Conservation (phyloP, 441 rosid species). For the Gossypium gossypioides region DNA sequence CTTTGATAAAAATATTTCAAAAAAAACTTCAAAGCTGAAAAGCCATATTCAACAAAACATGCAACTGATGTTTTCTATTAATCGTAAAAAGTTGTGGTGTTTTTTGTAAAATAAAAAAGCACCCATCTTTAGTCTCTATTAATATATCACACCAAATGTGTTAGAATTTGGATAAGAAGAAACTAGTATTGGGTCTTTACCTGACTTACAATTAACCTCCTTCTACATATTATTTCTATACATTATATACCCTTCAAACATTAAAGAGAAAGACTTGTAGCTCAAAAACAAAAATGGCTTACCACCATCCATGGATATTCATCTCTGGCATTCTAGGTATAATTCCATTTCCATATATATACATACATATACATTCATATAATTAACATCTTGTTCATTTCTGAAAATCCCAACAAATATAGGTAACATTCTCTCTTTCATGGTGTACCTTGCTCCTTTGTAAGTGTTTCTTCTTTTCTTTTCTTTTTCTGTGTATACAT, state of each 20-base stretch:
- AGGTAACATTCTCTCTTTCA: conserved; percentile 51
- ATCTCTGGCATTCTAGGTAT: conserved; percentile 6
- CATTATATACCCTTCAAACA: background rate
- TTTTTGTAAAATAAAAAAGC: background rate
- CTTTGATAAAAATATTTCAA: too few relatives aligned
- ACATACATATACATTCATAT: background rate
- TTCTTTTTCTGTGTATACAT: background rate
- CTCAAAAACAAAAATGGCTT: background rate
- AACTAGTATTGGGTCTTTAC: background rate
- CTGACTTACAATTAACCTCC: conserved; percentile 1
- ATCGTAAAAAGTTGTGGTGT: background rate
- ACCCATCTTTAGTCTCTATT: background rate
- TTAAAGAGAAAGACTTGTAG: background rate
- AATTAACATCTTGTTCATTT: background rate
- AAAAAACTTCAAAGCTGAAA: too few relatives aligned
- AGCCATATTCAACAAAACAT: too few relatives aligned
- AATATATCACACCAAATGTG: conserved; percentile 13
- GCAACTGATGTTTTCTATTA: background rate
- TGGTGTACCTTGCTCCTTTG: conserved; percentile 52
- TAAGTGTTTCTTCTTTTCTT: conserved; percentile 22
- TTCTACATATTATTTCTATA: background rate
- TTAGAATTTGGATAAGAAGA: background rate
- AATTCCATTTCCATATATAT: background rate
- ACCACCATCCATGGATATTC: background rate
- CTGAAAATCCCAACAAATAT: background rate